Percentiles rank a stretch among this genome's conserved stretches.
These are phyloP conservation scores for Cicer judaicum DNA, from an alignment of 306 rosid genomes.

Conservation along the genomic window DNA sequence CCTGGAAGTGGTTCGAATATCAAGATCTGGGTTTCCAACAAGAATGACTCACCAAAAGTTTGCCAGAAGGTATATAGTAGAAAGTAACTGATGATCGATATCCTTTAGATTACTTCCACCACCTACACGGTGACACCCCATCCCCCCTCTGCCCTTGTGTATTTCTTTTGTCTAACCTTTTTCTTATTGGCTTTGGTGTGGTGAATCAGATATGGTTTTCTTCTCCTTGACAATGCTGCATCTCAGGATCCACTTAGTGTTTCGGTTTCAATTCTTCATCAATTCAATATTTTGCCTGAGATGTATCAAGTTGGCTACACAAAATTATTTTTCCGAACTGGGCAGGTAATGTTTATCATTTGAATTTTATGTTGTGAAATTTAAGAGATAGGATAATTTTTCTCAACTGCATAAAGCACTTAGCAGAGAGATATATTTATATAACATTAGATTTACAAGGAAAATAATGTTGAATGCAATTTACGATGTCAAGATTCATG, in stretches of 20 bases:
- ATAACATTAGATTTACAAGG: neutral
- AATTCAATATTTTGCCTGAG: slow-evolving; percentile 88
- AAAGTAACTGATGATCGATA: slow-evolving; percentile 28
- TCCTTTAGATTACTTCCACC: neutral
- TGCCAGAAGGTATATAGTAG: slow-evolving; percentile 71
- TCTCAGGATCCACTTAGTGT: slow-evolving; percentile 90
- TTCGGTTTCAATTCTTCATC: slow-evolving; percentile 96
- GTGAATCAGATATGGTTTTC: slow-evolving; percentile 87
- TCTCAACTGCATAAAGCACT: neutral
- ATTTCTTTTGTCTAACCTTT: slow-evolving; percentile 34
- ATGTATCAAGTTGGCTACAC: slow-evolving; percentile 99
- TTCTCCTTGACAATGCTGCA: slow-evolving; percentile 79
- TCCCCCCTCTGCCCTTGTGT: neutral
- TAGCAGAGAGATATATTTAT: neutral
- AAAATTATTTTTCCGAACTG: slow-evolving; percentile 92
- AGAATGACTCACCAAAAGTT: slow-evolving; percentile 91
- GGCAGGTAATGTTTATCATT: slow-evolving; percentile 70
- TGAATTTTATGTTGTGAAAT: neutral
- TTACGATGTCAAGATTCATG: neutral
- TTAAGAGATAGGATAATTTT: neutral
- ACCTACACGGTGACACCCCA: neutral
- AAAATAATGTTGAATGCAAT: neutral
- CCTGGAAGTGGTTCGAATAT: slow-evolving; percentile 93
- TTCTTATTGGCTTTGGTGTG: slow-evolving; percentile 31
- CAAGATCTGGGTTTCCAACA: slow-evolving; percentile 96